Evolutionary conservation across 768 basidiomycete genomes (phyloP).

Genomic region (Pisolithus microcarpus): DNA sequence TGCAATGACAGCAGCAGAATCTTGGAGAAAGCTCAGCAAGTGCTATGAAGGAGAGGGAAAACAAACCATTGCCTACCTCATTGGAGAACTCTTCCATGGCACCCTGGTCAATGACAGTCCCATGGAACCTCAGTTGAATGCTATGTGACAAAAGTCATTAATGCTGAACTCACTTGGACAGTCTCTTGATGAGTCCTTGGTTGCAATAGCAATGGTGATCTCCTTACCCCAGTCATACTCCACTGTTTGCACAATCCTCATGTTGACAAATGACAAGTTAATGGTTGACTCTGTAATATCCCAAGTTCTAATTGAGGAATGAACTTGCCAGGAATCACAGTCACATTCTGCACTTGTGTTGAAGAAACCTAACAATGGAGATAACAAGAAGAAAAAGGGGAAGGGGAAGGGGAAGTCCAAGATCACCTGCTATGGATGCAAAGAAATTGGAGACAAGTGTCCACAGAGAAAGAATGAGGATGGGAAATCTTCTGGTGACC

Average conservation of each 20-base stretch:
- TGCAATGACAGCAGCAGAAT: constrained; percentile 5
- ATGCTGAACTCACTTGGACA: no score
- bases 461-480: no score
- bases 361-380: background rate
- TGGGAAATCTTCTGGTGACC: no score
- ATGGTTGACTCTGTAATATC: background rate
- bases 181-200: no score
- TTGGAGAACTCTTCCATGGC: no score
- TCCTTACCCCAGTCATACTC: no score
- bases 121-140: no score
- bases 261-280: constrained; percentile 2
- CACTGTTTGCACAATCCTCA: constrained; percentile 17
- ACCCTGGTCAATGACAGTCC: no score
- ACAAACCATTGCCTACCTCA: no score
- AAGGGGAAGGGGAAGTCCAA: no score
- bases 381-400: background rate
- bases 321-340: background rate
- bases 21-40: constrained; percentile 12
- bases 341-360: background rate
- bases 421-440: background rate
- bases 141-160: no score
- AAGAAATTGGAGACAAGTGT: background rate
- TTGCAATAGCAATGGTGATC: no score
- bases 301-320: background rate
- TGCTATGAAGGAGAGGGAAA: constrained; percentile 6